Evolutionary conservation across 768 basidiomycete genomes (phyloP).

Genomic region (Dendrothele bispora): DNA sequence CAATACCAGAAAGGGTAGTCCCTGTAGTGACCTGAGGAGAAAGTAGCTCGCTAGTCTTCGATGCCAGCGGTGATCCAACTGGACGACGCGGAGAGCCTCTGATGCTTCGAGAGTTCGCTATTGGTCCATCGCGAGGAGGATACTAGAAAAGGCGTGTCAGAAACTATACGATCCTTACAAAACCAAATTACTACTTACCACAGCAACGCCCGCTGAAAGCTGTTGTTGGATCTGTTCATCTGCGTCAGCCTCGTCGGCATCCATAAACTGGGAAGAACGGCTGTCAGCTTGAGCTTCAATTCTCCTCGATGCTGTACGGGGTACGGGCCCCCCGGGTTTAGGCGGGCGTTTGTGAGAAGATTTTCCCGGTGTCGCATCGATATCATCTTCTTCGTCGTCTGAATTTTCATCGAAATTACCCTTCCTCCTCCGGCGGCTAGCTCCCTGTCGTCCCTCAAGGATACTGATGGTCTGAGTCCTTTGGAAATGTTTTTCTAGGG

Average conservation of each 20-base stretch:
- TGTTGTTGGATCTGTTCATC: slow-evolving; percentile 88
- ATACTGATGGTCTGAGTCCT: slow-evolving; percentile 82
- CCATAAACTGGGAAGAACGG: slow-evolving; percentile 82
- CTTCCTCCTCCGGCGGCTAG: slow-evolving; percentile 21
- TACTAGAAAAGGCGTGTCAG: slow-evolving; percentile 49
- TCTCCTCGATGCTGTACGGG: slow-evolving; percentile 6
- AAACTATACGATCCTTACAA: background rate
- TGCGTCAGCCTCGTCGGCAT: slow-evolving; percentile 81
- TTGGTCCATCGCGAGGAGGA: slow-evolving; percentile 56
- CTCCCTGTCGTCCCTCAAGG: slow-evolving; percentile 67
- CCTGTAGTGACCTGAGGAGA: too few relatives aligned
- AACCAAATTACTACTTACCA: slow-evolving; percentile 44
- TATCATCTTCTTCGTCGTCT: slow-evolving; percentile 30
- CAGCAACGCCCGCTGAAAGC: slow-evolving; percentile 68
- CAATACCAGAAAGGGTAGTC: slow-evolving; percentile 12
- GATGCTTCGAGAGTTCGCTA: slow-evolving; percentile 67
- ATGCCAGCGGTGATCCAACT: slow-evolving; percentile 23
- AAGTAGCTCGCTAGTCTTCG: slow-evolving; percentile 4
- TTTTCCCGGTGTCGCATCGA: slow-evolving; percentile 60
- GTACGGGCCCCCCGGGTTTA: slow-evolving; percentile 29
- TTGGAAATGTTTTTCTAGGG: slow-evolving; percentile 80
- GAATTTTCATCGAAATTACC: slow-evolving; percentile 9
- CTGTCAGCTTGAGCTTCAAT: slow-evolving; percentile 45
- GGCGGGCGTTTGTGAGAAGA: slow-evolving; percentile 40
- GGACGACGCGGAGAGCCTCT: slow-evolving; percentile 66